These are phyloP conservation scores for Tricholomella constricta DNA, from an alignment of 768 basidiomycete genomes.

Conservation along the genomic window DNA sequence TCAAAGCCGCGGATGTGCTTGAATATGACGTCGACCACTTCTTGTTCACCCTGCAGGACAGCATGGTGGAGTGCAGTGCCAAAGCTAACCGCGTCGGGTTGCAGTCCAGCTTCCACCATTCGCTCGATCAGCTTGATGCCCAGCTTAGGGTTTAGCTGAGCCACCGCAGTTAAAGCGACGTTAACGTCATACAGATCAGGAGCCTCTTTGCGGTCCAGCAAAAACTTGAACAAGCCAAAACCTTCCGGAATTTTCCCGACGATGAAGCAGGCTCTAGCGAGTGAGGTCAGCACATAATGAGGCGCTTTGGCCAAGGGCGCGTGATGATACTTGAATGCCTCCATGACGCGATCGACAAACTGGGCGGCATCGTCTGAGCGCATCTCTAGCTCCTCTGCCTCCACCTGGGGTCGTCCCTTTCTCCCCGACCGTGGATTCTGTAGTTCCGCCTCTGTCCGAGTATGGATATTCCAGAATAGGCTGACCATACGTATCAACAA, in stretches of 20 bases:
- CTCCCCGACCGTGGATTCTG: neutral
- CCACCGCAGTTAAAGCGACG: slow-evolving; percentile 57
- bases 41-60: slow-evolving; percentile 41
- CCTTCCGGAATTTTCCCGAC: slow-evolving; percentile 50
- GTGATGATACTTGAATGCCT: slow-evolving; percentile 43
- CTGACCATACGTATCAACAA: slow-evolving; percentile 54
- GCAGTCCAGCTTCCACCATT: slow-evolving; percentile 50
- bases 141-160: slow-evolving; percentile 45
- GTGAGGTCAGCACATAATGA: slow-evolving; percentile 56
- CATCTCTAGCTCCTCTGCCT: slow-evolving; percentile 11
- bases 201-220: slow-evolving; percentile 49
- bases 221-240: slow-evolving; percentile 44
- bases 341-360: slow-evolving; percentile 50
- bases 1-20: slow-evolving; percentile 37
- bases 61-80: slow-evolving; percentile 67
- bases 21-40: slow-evolving; percentile 47
- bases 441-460: slow-evolving; percentile 19
- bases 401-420: neutral
- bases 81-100: slow-evolving; percentile 56
- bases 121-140: slow-evolving; percentile 51
- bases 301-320: slow-evolving; percentile 47
- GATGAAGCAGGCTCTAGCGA: slow-evolving; percentile 65
- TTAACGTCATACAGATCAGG: slow-evolving; percentile 70
- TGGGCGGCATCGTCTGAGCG: slow-evolving; percentile 25
- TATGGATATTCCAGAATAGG: slow-evolving; percentile 37